Conservation (phyloP, 345 rosid species). For the Orychophragmus violaceus region DNA sequence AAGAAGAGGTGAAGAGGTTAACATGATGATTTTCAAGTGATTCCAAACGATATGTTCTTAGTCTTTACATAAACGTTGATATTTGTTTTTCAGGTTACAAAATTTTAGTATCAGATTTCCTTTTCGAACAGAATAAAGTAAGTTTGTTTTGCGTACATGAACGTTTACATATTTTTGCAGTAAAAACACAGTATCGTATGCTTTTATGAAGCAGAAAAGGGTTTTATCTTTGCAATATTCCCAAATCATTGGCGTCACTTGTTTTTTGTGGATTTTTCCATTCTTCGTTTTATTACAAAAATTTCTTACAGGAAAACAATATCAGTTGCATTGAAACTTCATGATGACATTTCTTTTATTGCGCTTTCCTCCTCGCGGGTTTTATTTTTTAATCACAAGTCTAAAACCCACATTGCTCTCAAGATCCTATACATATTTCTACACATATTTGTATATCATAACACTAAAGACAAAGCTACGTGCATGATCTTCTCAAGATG, state of each 20-base stretch:
- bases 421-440: slow-evolving; percentile 10
- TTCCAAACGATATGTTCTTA: too few species aligned
- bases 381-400: slow-evolving; percentile 15
- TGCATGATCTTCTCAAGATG: slow-evolving; percentile 30
- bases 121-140: too few species aligned
- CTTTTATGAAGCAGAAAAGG: not conserved
- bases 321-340: slow-evolving; percentile 4
- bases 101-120: too few species aligned
- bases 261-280: not conserved
- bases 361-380: not conserved
- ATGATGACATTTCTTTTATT: not conserved
- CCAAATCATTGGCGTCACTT: not conserved
- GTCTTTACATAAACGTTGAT: not conserved
- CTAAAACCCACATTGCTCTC: slow-evolving; percentile 20
- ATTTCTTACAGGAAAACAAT: slow-evolving; percentile 15
- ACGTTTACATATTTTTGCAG: not conserved
- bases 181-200: not conserved
- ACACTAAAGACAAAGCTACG: slow-evolving; percentile 12
- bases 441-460: slow-evolving; percentile 12
- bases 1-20: too few species aligned
- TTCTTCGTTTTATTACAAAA: slow-evolving; percentile 13
- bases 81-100: not conserved
- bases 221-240: not conserved
- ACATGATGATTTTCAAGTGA: not conserved
- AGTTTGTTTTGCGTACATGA: too few species aligned